Conservation (phyloP, 345 rosid genomes). For the Gossypium longicalyx region DNA sequence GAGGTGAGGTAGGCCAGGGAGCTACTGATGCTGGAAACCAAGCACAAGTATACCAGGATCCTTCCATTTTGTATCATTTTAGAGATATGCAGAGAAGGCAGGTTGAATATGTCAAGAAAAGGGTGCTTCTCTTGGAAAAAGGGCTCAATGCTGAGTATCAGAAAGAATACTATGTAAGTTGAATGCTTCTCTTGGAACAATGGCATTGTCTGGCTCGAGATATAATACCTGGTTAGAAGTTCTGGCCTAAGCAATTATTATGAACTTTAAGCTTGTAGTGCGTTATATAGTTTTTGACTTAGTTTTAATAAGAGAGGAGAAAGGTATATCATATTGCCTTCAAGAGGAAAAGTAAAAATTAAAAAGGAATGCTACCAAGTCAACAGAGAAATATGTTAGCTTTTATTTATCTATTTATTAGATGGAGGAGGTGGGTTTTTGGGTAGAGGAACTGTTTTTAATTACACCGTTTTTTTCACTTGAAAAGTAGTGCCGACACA, state of each 20-base stretch:
- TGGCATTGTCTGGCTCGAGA: neutral
- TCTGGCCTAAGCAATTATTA: slow-evolving; percentile 7
- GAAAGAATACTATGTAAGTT: slow-evolving; percentile 62
- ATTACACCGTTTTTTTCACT: neutral
- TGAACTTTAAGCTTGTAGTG: neutral
- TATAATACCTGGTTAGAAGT: neutral
- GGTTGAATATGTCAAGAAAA: slow-evolving; percentile 92
- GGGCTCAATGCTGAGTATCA: slow-evolving; percentile 71
- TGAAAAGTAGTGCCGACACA: neutral
- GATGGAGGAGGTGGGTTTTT: neutral
- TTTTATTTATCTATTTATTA: no score
- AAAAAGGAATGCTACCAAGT: no score
- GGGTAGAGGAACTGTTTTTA: neutral
- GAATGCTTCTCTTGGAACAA: neutral
- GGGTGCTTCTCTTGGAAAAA: slow-evolving; percentile 87
- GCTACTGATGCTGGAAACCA: slow-evolving; percentile 41
- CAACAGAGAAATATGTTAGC: no score
- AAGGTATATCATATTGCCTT: neutral
- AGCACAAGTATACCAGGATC: slow-evolving; percentile 42
- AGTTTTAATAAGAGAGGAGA: neutral
- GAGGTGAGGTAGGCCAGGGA: slow-evolving; percentile 47
- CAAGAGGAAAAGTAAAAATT: neutral
- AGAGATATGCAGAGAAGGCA: slow-evolving; percentile 93
- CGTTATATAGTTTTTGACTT: neutral
- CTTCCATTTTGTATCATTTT: slow-evolving; percentile 51